Evolutionary conservation across 805 yeast species (phyloP).

Genomic region (Candida alai): DNA sequence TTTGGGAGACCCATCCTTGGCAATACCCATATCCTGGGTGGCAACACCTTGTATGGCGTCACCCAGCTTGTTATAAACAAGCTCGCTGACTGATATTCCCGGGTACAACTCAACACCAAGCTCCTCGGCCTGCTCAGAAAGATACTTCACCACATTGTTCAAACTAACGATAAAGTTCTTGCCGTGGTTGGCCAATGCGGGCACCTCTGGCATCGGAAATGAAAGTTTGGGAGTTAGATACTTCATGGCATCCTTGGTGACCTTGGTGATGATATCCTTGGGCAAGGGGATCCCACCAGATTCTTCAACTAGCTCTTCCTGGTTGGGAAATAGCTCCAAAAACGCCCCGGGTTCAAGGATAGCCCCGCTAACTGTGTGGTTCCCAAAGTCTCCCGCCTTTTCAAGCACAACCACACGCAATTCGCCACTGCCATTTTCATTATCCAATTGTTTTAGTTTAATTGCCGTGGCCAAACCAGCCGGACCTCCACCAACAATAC

Average conservation of each 20-base stretch:
- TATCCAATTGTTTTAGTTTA: conserved; percentile 77
- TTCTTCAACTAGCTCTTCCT: conserved; percentile 44
- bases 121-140: conserved; percentile 87
- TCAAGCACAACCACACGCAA: conserved; percentile 86
- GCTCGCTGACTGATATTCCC: conserved; percentile 79
- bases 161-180: conserved; percentile 83
- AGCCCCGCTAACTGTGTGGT: conserved; percentile 91
- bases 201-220: conserved; percentile 86
- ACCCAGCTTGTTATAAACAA: conserved; percentile 55
- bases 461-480: conserved; percentile 96
- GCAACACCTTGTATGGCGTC: conserved; percentile 80
- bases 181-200: conserved; percentile 78
- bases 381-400: conserved; percentile 90
- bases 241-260: conserved; percentile 70
- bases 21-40: conserved; percentile 87
- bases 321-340: conserved; percentile 75
- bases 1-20: conserved; percentile 71
- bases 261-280: conserved; percentile 68
- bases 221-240: conserved; percentile 58
- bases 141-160: conserved; percentile 73
- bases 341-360: conserved; percentile 88
- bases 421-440: conserved; percentile 56
- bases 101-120: conserved; percentile 93
- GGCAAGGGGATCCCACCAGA: conserved; percentile 74
- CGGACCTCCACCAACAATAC: conserved; percentile 97